These are phyloP conservation scores for Geoglossum cookeanum DNA, from an alignment of 2,329 filamentous ascomycete genomes.

Conservation along the genomic window DNA sequence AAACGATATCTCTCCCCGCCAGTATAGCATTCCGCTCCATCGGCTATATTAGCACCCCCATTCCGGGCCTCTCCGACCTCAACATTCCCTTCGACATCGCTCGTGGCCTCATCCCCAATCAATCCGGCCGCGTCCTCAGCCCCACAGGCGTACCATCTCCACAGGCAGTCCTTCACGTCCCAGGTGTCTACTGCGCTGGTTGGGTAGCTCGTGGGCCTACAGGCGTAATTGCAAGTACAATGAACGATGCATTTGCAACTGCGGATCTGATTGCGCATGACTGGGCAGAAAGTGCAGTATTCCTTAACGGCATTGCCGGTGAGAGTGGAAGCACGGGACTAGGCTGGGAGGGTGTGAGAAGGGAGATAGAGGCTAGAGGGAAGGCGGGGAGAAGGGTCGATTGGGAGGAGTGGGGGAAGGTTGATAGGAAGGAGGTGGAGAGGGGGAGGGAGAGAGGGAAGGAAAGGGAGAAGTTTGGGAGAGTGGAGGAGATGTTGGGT, in stretches of 20 bases:
- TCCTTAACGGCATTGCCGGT: constrained; percentile 25
- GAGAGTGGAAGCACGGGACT: constrained; percentile 21
- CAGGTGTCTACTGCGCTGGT: constrained; percentile 77
- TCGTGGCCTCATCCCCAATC: constrained; percentile 64
- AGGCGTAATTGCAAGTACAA: constrained; percentile 87
- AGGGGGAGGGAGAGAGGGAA: constrained; percentile 52
- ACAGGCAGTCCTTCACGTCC: constrained; percentile 31
- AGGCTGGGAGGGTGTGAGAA: constrained; percentile 63
- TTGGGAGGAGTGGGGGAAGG: constrained; percentile 75
- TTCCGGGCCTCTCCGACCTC: constrained; percentile 54
- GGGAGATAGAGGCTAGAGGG: constrained; percentile 31
- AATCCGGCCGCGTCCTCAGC: constrained; percentile 51
- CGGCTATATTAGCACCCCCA: constrained; percentile 67
- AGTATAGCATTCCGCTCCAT: constrained; percentile 79
- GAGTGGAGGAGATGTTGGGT: constrained; percentile 37
- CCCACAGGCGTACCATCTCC: constrained; percentile 14
- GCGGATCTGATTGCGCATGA: constrained; percentile 71
- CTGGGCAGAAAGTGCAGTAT: constrained; percentile 34
- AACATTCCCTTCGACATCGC: constrained; percentile 60
- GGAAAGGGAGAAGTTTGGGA: constrained; percentile 48
- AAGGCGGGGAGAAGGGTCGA: constrained; percentile 42
- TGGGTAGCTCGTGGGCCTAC: constrained; percentile 95
- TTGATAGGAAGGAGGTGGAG: constrained; percentile 58
- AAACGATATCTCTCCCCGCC: constrained; percentile 37
- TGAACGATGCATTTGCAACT: constrained; percentile 84